phyloP scores from a whole-genome alignment of 2,329 filamentous ascomycete genomes.

The Apiospora phragmitis region DNA sequence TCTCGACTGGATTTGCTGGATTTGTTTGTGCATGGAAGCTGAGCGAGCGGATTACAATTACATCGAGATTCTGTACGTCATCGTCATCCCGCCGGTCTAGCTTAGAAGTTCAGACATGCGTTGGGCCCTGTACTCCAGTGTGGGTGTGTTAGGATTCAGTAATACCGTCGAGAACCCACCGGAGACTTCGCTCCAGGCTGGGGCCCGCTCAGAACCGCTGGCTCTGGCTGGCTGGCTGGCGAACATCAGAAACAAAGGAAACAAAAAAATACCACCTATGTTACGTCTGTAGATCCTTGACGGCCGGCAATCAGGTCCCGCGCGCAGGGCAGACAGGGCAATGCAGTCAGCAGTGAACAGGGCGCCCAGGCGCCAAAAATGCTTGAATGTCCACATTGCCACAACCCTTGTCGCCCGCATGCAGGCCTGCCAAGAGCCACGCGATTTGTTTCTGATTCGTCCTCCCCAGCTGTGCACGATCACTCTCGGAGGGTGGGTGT shows the following conservation, averaged over 20 bases:
- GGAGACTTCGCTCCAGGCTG: conserved; percentile 1
- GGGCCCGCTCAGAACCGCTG: background rate
- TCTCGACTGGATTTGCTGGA: background rate
- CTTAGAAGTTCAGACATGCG: background rate
- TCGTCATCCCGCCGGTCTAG: background rate
- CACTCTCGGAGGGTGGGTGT: background rate
- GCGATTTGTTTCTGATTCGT: background rate
- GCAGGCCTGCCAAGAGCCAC: conserved; percentile 1
- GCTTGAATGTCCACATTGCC: conserved; percentile 5
- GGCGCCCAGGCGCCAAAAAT: background rate
- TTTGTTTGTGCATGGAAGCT: background rate
- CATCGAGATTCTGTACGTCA: conserved; percentile 8
- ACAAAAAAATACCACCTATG: background rate
- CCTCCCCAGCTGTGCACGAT: background rate
- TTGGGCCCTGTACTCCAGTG: background rate
- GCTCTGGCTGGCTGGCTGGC: background rate
- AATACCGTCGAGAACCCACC: background rate
- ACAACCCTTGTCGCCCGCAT: background rate
- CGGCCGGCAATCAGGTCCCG: background rate
- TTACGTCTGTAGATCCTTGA: background rate
- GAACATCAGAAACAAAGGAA: background rate
- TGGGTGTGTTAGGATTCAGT: background rate
- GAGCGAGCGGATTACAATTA: background rate
- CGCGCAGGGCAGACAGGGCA: background rate
- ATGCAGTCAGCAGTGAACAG: background rate